These are phyloP conservation scores for Cicer cuneatum DNA, from an alignment of 306 rosid species.

Conservation along the genomic window DNA sequence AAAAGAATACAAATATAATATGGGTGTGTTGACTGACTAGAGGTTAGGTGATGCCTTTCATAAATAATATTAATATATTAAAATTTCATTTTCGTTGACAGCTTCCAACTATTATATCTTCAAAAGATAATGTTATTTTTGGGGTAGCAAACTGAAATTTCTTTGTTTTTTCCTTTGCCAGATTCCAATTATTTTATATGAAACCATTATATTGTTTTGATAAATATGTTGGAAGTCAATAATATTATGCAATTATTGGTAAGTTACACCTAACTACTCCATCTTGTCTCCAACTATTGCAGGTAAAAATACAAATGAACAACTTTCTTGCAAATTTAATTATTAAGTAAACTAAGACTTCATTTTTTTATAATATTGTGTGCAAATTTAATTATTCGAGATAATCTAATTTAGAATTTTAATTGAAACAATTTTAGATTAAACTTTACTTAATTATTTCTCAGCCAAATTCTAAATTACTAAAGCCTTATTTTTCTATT, in stretches of 20 bases:
- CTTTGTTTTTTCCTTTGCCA: not conserved
- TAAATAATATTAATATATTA: not conserved
- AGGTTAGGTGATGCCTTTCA: constrained; percentile 11
- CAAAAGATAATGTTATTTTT: not conserved
- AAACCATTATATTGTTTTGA: not conserved
- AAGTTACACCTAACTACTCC: constrained; percentile 36
- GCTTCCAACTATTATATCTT: constrained; percentile 31
- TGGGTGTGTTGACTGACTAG: constrained; percentile 20
- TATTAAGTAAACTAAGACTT: constrained; percentile 35
- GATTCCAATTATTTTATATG: constrained; percentile 4
- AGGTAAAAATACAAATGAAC: constrained; percentile 29
- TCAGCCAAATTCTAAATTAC: too few relatives aligned
- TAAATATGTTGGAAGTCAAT: not conserved
- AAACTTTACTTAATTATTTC: too few relatives aligned
- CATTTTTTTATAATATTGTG: constrained; percentile 5
- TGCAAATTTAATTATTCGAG: not conserved
- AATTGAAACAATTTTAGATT: too few relatives aligned
- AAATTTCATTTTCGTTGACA: constrained; percentile 39
- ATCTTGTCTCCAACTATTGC: not conserved
- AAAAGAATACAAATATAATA: constrained; percentile 17
- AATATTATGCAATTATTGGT: constrained; percentile 38
- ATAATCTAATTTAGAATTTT: too few relatives aligned
- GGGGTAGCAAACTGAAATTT: constrained; percentile 3
- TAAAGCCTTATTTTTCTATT: too few relatives aligned
- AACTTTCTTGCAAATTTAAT: constrained; percentile 32